Percentiles rank a stretch among this genome's conserved stretches.
phyloP scores from a whole-genome alignment of 192 early-diverging fungal species.

The Umbelopsis sp. region DNA sequence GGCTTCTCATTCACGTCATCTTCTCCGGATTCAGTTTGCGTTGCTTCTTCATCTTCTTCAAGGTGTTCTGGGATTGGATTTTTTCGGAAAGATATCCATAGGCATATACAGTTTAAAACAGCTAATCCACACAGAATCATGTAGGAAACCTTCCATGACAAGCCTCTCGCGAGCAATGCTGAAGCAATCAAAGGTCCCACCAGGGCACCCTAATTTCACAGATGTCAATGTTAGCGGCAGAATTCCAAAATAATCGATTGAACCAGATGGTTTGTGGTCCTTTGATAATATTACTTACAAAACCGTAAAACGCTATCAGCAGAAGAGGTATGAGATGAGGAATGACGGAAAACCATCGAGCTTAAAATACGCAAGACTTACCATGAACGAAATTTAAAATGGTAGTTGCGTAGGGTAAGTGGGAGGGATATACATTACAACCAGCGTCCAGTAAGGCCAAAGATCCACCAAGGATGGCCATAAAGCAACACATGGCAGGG shows the following conservation, averaged over 20 bases:
- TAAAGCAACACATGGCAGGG: slow-evolving; percentile 22
- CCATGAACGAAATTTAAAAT: slow-evolving; percentile 41
- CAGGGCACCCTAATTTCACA: slow-evolving; percentile 24
- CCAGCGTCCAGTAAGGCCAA: slow-evolving; percentile 34
- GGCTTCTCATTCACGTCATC: background rate
- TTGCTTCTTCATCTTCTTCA: background rate
- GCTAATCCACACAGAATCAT: slow-evolving; percentile 27
- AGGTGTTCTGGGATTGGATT: slow-evolving; percentile 15
- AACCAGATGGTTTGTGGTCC: no score
- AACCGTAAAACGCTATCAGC: background rate
- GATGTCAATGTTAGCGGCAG: background rate
- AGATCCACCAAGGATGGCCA: slow-evolving; percentile 29
- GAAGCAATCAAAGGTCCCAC: slow-evolving; percentile 32
- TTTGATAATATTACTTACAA: background rate
- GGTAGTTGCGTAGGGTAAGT: slow-evolving; percentile 31
- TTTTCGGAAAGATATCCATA: slow-evolving; percentile 25
- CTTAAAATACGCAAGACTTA: slow-evolving; percentile 22
- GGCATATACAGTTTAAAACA: slow-evolving; percentile 17
- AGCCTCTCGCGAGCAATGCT: slow-evolving; percentile 15
- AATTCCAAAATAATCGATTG: no score
- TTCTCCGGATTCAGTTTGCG: background rate
- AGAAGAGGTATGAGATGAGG: background rate
- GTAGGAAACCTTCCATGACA: slow-evolving; percentile 35
- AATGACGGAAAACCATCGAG: no score
- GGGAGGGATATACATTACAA: slow-evolving; percentile 33